Evolutionary conservation across 108 stramenopile genomes (phyloP), one percentile per base, ranked within the genome.

Genomic region (Schizochytrium sp.): DNA sequence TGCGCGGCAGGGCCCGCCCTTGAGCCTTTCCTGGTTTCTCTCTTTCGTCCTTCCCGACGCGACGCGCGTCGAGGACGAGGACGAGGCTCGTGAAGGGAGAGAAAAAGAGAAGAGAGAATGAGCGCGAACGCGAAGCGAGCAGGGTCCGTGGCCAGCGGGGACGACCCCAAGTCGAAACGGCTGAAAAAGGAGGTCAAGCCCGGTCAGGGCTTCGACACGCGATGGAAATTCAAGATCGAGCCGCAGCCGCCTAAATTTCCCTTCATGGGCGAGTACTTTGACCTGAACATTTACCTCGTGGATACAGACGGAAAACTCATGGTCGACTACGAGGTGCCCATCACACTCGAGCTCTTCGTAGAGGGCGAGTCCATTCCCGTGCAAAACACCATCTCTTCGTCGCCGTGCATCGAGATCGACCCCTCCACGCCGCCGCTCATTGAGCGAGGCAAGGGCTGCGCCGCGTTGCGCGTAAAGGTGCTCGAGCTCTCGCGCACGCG

Each of bases 171-270:
- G 48, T 4, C 48, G 23, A 83, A 83, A 45, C 76, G 76, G 48
- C 76, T 23, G 76, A 83, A 83, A 45, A 83, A 83, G 76, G 76
- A 83, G 76, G 10, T 83, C 18, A 83, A 83, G 76, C 48, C 76
- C 25, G 76, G 76, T 6, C 51, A 47, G 51, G 76, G 76, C 51
- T 83, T 83, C 51, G 76, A 83, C 76, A 83, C 76, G 76, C 45
- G 76, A 53, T 83, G 76, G 76, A 47, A 53, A 12, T 83, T 83
- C 51, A 83, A 83, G 51, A 53, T 83, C 48, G 76, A 83, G 23
- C 76, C 76, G 19, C 76, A 83, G 76, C 76, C 76, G 76, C 76
- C 76, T 4, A 83, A 83, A 45, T 83, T 83, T 23, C 76, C 76
- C 18, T 83, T 83, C 76, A 83, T 53, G 76, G 76, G 10, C 10